These are phyloP conservation scores for Trametes gibbosa DNA, from an alignment of 768 basidiomycete genomes.

Conservation along the genomic window DNA sequence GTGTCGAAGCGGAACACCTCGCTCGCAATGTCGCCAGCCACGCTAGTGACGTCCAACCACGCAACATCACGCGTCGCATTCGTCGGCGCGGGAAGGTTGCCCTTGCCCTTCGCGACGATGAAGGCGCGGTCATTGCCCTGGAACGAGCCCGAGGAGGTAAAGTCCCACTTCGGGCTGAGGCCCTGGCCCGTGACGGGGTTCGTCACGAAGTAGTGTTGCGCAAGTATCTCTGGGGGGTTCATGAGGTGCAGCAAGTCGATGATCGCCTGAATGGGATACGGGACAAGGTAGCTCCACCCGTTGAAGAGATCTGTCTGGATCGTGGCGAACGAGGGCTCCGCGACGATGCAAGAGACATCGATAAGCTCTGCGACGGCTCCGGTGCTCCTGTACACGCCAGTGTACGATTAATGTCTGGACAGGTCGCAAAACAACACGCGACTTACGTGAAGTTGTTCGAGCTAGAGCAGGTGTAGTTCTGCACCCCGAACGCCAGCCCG, in stretches of 20 bases:
- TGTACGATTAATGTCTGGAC: background rate
- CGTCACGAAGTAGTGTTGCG: conserved; percentile 39
- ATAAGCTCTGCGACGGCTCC: conserved; percentile 38
- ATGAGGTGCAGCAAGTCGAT: conserved; percentile 21
- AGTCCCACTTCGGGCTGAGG: conserved; percentile 35
- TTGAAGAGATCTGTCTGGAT: conserved; percentile 17
- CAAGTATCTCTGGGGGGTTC: conserved; percentile 24
- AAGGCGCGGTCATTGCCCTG: conserved; percentile 23
- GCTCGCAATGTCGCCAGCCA: conserved; percentile 27
- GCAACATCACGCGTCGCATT: conserved; percentile 31
- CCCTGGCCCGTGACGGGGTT: conserved; percentile 30
- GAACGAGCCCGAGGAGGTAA: conserved; percentile 27
- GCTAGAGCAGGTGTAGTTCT: conserved; percentile 52
- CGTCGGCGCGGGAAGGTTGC: conserved; percentile 28
- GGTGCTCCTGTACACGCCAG: conserved; percentile 33
- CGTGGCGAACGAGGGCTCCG: conserved; percentile 18
- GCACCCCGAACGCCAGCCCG: conserved; percentile 46
- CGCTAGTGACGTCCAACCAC: conserved; percentile 34
- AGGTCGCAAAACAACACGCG: background rate
- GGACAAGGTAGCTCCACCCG: conserved; percentile 16
- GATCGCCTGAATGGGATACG: conserved; percentile 21
- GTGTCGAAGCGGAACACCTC: conserved; percentile 31
- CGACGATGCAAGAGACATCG: conserved; percentile 31
- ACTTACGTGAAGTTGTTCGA: conserved; percentile 43
- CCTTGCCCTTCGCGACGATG: conserved; percentile 26